Base-by-base conservation (phyloP, 2,329 filamentous ascomycete species). In the Capronia epimyces region DNA sequence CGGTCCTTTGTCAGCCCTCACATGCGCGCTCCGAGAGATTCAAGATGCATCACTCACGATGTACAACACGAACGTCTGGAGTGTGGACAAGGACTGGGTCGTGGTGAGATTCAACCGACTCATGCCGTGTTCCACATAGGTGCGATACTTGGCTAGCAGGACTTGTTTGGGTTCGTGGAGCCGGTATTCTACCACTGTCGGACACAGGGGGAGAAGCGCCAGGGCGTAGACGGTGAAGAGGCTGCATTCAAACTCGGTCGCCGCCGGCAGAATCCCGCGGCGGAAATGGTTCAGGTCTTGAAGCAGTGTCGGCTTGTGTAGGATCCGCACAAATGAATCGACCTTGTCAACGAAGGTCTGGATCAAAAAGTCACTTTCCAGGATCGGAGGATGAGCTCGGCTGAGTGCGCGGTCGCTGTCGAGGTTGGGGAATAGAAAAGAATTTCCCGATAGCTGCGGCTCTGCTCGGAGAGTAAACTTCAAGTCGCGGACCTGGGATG, bases 331-430 rank as follows among this genome's bases (percentile, higher is more conserved):
- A 16, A 52, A 43, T 7, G 49, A 44, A 18, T 52, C 49, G 2
- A 52, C 49, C 39, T 52, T 52, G 27, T 52, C 44, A 13, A 47
- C 12, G 29, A 44, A 51, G n/a, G 10, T 40, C n/a, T 50, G 40
- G 21, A 50, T 37, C 22, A 46, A 43, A 29, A 50, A 50, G 29
- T 50, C 48, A 20, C 43, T 37, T 25, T 50, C 48, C 9, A 22
- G 7, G 12, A 34, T 46, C 12, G 43, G 18, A 2, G 36, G 34
- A 31, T 50, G 42, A 20, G 36, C 48, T 15, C 39, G 39, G 3
- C 39, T 7, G 29, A 32, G 29, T 12, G 29, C 3, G 7, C 4
- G 21, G 39, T 42, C 4, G 20, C 15, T 4, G 21, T 25, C 22
- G 20, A 24, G 3, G 20, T 12, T 22, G 39, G n/a, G 21, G 8